A percentile compares a stretch with the other conserved stretches of the same genome.
Conservation (phyloP, 2,329 filamentous ascomycete species). For the Ophiostoma triangulosporum region DNA sequence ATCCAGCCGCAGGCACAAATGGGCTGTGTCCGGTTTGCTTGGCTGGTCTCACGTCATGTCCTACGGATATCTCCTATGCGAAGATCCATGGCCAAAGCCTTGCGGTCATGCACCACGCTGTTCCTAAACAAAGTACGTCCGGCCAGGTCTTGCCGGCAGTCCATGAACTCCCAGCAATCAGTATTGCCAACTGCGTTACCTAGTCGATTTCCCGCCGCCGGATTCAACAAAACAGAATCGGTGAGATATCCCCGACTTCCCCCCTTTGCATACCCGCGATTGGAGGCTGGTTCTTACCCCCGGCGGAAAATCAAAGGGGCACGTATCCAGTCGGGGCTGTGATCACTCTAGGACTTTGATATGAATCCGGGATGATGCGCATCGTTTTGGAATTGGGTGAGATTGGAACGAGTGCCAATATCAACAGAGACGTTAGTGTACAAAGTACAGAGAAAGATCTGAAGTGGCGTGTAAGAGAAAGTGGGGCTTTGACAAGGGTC, state of each 20-base stretch:
- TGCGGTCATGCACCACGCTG: not conserved
- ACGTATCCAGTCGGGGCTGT: not conserved
- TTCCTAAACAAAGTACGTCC: not conserved
- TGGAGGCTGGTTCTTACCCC: not conserved
- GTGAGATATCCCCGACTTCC: slow-evolving; percentile 8
- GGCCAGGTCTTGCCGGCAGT: too few species aligned
- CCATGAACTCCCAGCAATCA: too few species aligned
- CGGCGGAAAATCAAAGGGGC: not conserved
- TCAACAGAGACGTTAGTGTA: not conserved
- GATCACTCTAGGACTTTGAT: not conserved
- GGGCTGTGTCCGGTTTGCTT: not conserved
- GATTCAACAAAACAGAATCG: slow-evolving; percentile 11
- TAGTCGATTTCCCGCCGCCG: too few species aligned
- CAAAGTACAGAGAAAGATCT: too few species aligned
- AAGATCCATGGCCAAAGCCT: too few species aligned
- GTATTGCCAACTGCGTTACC: too few species aligned
- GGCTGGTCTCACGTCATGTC: not conserved
- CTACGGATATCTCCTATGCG: not conserved
- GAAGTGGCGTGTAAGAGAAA: not conserved
- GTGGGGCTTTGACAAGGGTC: not conserved
- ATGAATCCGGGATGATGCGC: not conserved
- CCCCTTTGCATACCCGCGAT: not conserved
- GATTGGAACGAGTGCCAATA: not conserved
- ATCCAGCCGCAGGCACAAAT: not conserved
- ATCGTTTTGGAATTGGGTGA: not conserved